Percentiles rank a stretch among this genome's conserved stretches.
Conservation (phyloP, 2,329 filamentous ascomycete genomes). For the Pezicula rhizophila region DNA sequence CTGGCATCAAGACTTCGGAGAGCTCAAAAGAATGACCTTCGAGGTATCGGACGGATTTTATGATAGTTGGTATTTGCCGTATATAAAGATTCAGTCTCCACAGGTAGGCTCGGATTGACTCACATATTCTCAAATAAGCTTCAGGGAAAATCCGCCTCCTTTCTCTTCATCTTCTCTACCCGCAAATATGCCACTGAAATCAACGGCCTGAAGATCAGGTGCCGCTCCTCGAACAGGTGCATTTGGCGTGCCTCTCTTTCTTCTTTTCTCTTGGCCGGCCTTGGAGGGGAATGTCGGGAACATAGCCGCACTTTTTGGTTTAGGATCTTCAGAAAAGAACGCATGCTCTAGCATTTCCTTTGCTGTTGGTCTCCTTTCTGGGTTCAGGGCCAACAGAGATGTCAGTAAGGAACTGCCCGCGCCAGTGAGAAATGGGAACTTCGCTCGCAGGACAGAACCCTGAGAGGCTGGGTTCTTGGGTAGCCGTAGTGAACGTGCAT, state of each 20-base stretch:
- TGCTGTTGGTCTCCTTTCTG: slow-evolving; percentile 63
- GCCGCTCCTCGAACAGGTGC: slow-evolving; percentile 74
- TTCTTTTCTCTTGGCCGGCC: slow-evolving; percentile 80
- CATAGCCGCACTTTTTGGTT: slow-evolving; percentile 83
- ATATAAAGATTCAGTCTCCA: background rate
- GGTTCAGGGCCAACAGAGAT: slow-evolving; percentile 68
- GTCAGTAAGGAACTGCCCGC: slow-evolving; percentile 67
- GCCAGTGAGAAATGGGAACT: slow-evolving; percentile 75
- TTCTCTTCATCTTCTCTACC: slow-evolving; percentile 58
- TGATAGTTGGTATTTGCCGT: slow-evolving; percentile 9
- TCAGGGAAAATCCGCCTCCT: slow-evolving; percentile 60
- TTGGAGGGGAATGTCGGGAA: slow-evolving; percentile 97
- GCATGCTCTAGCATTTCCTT: slow-evolving; percentile 68
- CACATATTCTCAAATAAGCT: slow-evolving; percentile 42
- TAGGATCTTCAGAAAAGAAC: slow-evolving; percentile 86
- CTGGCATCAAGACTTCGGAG: background rate
- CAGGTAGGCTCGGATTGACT: too few relatives aligned
- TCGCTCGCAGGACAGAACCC: slow-evolving; percentile 59
- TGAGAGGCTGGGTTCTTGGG: slow-evolving; percentile 39
- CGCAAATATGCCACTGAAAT: slow-evolving; percentile 68
- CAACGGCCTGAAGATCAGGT: slow-evolving; percentile 43
- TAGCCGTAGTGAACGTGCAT: slow-evolving; percentile 73
- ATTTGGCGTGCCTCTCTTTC: slow-evolving; percentile 68
- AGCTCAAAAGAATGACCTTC: too few relatives aligned
- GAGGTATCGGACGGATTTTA: too few relatives aligned